These are phyloP conservation scores for Neofusicoccum umdonicola DNA, from an alignment of 2,329 filamentous ascomycete genomes.

Conservation along the genomic window DNA sequence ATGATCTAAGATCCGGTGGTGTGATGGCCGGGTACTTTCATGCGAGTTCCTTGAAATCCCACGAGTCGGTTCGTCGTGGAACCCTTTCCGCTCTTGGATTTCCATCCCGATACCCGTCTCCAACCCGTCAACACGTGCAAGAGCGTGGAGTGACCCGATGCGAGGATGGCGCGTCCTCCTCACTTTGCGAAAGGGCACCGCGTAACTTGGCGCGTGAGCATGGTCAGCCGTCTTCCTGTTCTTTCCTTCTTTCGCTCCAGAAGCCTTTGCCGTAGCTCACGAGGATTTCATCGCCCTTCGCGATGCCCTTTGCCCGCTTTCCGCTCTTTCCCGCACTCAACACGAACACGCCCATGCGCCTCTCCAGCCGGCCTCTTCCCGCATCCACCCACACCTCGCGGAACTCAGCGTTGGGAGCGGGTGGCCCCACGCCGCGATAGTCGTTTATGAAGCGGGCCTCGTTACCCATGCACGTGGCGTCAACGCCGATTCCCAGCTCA, in stretches of 20 bases:
- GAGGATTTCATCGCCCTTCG: constrained; percentile 50
- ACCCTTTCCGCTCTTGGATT: too few relatives aligned
- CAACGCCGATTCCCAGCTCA: constrained; percentile 48
- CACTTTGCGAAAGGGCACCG: too few relatives aligned
- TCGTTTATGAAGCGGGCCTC: constrained; percentile 55
- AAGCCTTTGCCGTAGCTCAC: constrained; percentile 56
- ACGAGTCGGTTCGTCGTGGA: too few relatives aligned
- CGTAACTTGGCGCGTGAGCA: neutral
- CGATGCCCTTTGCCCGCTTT: constrained; percentile 46
- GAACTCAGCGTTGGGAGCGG: constrained; percentile 44
- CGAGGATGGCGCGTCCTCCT: too few relatives aligned
- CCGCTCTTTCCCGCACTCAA: constrained; percentile 49
- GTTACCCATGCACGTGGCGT: constrained; percentile 50
- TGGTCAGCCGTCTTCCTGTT: constrained; percentile 16
- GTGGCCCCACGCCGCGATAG: constrained; percentile 47
- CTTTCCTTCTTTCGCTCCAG: constrained; percentile 41
- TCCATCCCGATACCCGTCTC: too few relatives aligned
- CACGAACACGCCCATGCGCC: constrained; percentile 52
- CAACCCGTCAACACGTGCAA: too few relatives aligned
- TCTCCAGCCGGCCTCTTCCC: constrained; percentile 41
- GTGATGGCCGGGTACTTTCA: too few relatives aligned
- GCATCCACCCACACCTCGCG: constrained; percentile 38
- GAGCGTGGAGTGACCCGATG: too few relatives aligned
- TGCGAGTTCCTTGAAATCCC: too few relatives aligned
- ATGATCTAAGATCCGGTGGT: too few relatives aligned